phyloP scores from a whole-genome alignment of 805 yeast genomes.

The Candida anglica region DNA sequence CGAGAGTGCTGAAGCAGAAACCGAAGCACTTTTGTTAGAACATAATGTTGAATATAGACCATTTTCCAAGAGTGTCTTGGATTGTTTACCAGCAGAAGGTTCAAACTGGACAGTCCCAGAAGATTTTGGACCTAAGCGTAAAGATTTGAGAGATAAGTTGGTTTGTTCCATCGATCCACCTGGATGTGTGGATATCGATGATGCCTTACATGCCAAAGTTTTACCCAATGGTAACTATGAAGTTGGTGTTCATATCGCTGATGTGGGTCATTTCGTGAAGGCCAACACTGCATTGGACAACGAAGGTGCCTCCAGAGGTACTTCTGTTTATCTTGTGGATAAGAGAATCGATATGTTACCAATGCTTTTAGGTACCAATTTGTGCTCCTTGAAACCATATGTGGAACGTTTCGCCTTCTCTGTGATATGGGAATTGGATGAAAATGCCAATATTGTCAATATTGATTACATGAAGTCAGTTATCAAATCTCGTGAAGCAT shows the following conservation, averaged over 20 bases:
- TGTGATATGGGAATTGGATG: conserved; percentile 92
- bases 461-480: conserved; percentile 82
- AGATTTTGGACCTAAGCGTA: conserved; percentile 53
- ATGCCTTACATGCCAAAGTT: conserved; percentile 84
- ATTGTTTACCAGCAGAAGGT: conserved; percentile 91
- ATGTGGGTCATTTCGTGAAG: conserved; percentile 95
- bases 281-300: conserved; percentile 87
- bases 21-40: conserved; percentile 88
- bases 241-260: conserved; percentile 99
- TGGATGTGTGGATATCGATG: conserved; percentile 94
- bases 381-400: conserved; percentile 91
- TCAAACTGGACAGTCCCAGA: conserved; percentile 89
- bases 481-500: conserved; percentile 88
- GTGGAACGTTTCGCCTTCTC: conserved; percentile 96
- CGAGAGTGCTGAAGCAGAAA: conserved; percentile 92
- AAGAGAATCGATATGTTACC: conserved; percentile 99
- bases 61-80: conserved; percentile 85
- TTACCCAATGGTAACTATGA: conserved; percentile 93
- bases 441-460: conserved; percentile 76
- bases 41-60: conserved; percentile 97
- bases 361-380: conserved; percentile 86
- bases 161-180: conserved; percentile 98
- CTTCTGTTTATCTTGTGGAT: conserved; percentile 94
- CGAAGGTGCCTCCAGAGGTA: conserved; percentile 97
- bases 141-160: conserved; percentile 81